Conservation (phyloP, 1,284 basidiomycete genomes). For the Ceratobasidium sp. region DNA sequence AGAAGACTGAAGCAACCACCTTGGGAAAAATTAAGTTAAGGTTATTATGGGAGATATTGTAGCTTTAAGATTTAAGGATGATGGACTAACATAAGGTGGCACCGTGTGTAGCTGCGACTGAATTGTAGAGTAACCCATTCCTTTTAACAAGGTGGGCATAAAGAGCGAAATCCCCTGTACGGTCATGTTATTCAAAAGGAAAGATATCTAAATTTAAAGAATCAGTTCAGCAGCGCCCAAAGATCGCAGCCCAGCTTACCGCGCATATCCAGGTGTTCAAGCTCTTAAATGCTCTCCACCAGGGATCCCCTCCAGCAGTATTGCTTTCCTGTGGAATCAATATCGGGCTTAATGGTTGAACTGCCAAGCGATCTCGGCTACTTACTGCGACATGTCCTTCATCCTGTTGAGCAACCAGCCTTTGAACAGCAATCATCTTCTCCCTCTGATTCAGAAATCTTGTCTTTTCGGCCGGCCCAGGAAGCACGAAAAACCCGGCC, state of each 20-base stretch:
- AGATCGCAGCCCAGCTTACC: conserved; percentile 29
- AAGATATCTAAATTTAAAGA: conserved; percentile 47
- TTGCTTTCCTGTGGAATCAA: conserved; percentile 5
- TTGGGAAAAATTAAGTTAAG: not conserved
- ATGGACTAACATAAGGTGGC: conserved; percentile 48
- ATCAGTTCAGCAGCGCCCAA: not conserved
- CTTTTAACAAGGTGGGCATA: conserved; percentile 51
- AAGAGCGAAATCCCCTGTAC: conserved; percentile 54
- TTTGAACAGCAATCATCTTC: conserved; percentile 52
- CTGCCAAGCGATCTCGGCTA: not conserved
- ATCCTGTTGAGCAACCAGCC: conserved; percentile 33
- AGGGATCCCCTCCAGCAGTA: conserved; percentile 51
- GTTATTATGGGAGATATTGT: not conserved
- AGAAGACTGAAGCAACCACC: conserved; percentile 48
- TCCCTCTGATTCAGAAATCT: conserved; percentile 56
- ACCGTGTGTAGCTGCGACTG: conserved; percentile 49
- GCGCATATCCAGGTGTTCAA: conserved; percentile 50
- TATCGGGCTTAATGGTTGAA: too few species aligned
- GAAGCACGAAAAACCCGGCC: conserved; percentile 56
- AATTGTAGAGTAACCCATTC: conserved; percentile 50
- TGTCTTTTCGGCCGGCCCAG: conserved; percentile 55
- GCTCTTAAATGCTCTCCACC: conserved; percentile 50
- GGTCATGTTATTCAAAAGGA: conserved; percentile 53
- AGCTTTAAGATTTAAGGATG: not conserved
- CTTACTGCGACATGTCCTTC: conserved; percentile 26